Conservation (phyloP, 2,329 filamentous ascomycete genomes). For the Aschersonia sp. region DNA sequence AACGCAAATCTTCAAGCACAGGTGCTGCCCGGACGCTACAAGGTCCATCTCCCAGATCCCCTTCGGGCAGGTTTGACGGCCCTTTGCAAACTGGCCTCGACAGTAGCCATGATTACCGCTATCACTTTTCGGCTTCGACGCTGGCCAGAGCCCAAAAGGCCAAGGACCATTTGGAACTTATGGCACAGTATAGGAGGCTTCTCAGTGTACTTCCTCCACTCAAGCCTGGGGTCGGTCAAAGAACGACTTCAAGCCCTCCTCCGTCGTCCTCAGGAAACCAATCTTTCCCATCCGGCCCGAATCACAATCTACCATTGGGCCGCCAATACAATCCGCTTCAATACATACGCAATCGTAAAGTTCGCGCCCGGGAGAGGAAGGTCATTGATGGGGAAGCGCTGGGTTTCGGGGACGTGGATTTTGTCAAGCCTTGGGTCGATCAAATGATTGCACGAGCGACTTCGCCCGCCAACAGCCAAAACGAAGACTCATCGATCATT, state of each 20-base stretch:
- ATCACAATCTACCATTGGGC: conserved; percentile 30
- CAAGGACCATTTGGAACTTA: conserved; percentile 71
- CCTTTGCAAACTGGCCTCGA: conserved; percentile 35
- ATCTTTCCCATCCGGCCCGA: conserved; percentile 13
- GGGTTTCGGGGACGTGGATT: conserved; percentile 61
- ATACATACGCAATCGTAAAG: conserved; percentile 78
- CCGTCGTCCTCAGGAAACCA: conserved; percentile 20
- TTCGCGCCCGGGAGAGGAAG: conserved; percentile 64
- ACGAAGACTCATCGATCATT: conserved; percentile 14
- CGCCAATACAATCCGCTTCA: conserved; percentile 84
- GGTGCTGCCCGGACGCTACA: conserved; percentile 42
- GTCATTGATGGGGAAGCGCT: conserved; percentile 59
- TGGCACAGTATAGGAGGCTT: conserved; percentile 68
- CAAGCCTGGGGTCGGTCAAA: conserved; percentile 26
- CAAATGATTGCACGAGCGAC: conserved; percentile 31
- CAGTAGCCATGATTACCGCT: conserved; percentile 25
- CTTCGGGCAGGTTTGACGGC: conserved; percentile 25
- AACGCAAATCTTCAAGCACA: conserved; percentile 46
- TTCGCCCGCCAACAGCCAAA: conserved; percentile 10
- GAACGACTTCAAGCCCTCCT: conserved; percentile 25
- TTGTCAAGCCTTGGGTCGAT: conserved; percentile 66
- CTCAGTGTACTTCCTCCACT: conserved; percentile 68
- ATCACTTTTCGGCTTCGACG: conserved; percentile 66
- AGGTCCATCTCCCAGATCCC: conserved; percentile 22
- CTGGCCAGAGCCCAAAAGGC: conserved; percentile 72